These are phyloP conservation scores for Globisporangium uncinulatum DNA, from an alignment of 352 stramenopile species.

Conservation along the genomic window DNA sequence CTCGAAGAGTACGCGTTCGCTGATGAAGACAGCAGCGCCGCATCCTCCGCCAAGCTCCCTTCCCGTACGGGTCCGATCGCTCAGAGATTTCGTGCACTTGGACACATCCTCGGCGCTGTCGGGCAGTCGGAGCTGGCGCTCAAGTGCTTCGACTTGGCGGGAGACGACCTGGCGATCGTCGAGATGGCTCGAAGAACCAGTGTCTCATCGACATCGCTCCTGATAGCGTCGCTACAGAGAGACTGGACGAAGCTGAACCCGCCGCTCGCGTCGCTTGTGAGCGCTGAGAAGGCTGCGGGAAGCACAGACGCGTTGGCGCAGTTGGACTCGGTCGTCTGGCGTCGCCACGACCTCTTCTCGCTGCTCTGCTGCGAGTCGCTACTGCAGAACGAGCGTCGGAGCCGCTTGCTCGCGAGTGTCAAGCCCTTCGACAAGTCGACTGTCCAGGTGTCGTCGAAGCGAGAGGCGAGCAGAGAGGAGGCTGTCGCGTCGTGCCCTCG, in stretches of 20 bases:
- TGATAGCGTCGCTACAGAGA: conserved; percentile 40
- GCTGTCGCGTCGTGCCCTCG: conserved; percentile 4
- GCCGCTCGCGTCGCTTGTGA: conserved; percentile 35
- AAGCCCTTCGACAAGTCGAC: conserved; percentile 42
- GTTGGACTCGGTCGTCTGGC: conserved; percentile 13
- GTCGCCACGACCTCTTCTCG: conserved; percentile 48
- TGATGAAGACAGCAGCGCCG: conserved; percentile 25
- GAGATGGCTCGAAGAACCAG: conserved; percentile 32
- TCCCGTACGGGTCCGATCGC: conserved; percentile 40
- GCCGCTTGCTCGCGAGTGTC: conserved; percentile 49
- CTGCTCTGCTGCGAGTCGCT: conserved; percentile 64
- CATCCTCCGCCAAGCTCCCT: conserved; percentile 46
- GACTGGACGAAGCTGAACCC: conserved; percentile 52
- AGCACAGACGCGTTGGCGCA: conserved; percentile 2
- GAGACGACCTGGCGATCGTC: conserved; percentile 59
- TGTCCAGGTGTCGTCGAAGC: conserved; percentile 14
- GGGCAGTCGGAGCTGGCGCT: conserved; percentile 49
- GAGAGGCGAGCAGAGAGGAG: not conserved
- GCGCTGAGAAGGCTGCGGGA: conserved; percentile 10
- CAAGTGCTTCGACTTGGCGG: conserved; percentile 63
- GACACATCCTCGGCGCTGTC: conserved; percentile 34
- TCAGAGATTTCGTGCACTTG: conserved; percentile 36
- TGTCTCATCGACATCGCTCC: conserved; percentile 9
- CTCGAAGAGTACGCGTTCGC: conserved; percentile 68
- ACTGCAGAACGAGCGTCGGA: conserved; percentile 52